These are phyloP conservation scores for Epichloe bromicola DNA, from an alignment of 2,329 filamentous ascomycete species.

Conservation along the genomic window DNA sequence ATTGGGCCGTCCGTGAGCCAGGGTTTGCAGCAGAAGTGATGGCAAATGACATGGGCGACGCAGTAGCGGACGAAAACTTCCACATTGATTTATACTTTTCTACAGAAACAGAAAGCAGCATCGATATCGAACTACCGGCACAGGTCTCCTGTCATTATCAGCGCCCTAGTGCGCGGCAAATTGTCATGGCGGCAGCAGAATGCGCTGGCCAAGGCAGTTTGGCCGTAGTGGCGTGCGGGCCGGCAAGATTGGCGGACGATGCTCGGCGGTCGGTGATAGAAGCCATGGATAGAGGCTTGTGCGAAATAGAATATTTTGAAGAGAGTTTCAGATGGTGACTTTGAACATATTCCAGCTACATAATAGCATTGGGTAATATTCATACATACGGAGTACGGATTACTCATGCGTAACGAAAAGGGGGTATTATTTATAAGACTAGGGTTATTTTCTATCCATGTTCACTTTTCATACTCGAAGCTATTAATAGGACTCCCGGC, in stretches of 20 bases:
- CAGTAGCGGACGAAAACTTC: slow-evolving; percentile 16
- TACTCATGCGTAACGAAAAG: too few relatives aligned
- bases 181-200: slow-evolving; percentile 17
- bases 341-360: not conserved
- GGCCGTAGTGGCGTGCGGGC: slow-evolving; percentile 32
- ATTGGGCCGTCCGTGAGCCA: slow-evolving; percentile 31
- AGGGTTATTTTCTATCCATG: too few relatives aligned
- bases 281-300: slow-evolving; percentile 14
- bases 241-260: slow-evolving; percentile 31
- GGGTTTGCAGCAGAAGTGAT: slow-evolving; percentile 24
- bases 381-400: too few relatives aligned
- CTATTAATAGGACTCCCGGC: too few relatives aligned
- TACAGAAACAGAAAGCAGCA: slow-evolving; percentile 4
- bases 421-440: too few relatives aligned
- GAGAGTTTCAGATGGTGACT: slow-evolving; percentile 9
- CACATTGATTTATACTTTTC: slow-evolving; percentile 26
- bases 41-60: slow-evolving; percentile 18
- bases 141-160: slow-evolving; percentile 11
- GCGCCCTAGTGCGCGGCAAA: slow-evolving; percentile 20
- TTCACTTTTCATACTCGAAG: too few relatives aligned
- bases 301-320: slow-evolving; percentile 8
- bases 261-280: slow-evolving; percentile 23
- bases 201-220: slow-evolving; percentile 14
- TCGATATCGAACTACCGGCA: slow-evolving; percentile 6
- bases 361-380: too few relatives aligned